Evolutionary conservation across 2,329 filamentous ascomycete genomes (phyloP), one percentile per base, ranked within the genome.

Genomic region (Colletotrichum graminicola): DNA sequence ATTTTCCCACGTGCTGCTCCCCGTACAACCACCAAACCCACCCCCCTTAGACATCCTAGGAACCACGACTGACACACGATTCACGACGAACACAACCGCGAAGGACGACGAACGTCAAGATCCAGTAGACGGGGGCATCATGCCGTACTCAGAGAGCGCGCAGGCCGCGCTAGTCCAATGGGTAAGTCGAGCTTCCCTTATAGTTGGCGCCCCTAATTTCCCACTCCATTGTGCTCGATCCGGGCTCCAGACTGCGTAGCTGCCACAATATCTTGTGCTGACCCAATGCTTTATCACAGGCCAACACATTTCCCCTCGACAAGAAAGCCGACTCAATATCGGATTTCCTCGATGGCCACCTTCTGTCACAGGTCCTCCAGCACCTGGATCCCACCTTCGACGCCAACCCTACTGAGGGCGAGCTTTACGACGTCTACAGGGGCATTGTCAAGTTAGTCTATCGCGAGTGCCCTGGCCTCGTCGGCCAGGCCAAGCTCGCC

Each of bases 361-460:
- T 87, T 41, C 85, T 90, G 74, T 87, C 85, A 51, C 80, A 87
- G 73, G 84, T 90, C 57, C 85, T 90, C 71, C 84, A 87, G 77
- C 86, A 90, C 75, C 80, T 92, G 59, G 88, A 91, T 75, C 77
- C 84, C 43, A 82, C 85, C 71, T 92, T 90, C 76, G 85, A 88
- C 76, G 43, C 55, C 16, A 66, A 70, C 36, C 61, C 32, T 26
- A 66, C 41, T 49, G 70, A 72, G 45, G 61, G 67, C 41, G 29
- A 69, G 39, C 80, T 89, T 41, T 86, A 89, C 75, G 81, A 84
- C 61, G 84, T 90, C 47, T 85, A 88, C 75, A 87, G 87, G 74
- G 86, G 85, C 41, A 79, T 90, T 16, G 84, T 86, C 67, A 84
- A 85, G 55, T 90, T 89, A 76, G 86, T 90, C 66, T 85, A 87